Base-by-base conservation (phyloP, 2,329 filamentous ascomycete species). In the Chaetomiaceae sp. region DNA sequence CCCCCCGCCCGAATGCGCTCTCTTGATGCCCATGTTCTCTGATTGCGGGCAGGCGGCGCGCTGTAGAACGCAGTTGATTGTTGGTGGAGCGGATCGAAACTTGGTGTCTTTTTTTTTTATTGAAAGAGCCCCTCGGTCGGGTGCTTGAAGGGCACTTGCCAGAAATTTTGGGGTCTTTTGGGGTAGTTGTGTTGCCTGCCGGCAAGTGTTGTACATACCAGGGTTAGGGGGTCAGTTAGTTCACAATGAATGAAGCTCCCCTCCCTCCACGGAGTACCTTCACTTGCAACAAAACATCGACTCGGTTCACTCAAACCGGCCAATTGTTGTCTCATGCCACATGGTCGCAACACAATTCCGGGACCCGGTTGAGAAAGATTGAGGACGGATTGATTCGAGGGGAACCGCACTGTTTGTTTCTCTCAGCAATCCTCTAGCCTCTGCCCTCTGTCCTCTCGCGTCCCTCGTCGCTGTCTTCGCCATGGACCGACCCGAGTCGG, bases 401-500 rank as follows among this genome's bases (percentile, higher is more conserved):
- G 21, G 33, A 30, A 29, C n/a, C 18, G 38, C 21, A 14, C 38
- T n/a, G n/a, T 34, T 36, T 16, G 21, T 18, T 42, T 25, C 30
- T 41, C 29, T 44, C 10, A 5, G 11, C 41, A 52, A 34, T 48
- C 40, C 51, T 45, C 46, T 41, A 48, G 38, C 51, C 37, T 53
- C 50, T 16, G 16, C 18, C 16, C 5, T 16, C 32, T n/a, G n/a
- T 18, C 25, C 5, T 10, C 29, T 25, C 2, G 6, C 16, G 11
- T 2, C 8, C 37, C 20, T 25, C 43, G 11, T 29, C 23, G 3
- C 10, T 9, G 10, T 38, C 21, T 43, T 40, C 30, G 30, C 33
- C 40, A 68, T 82, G 78, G 80, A 83, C 60, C 76, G 80, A 42
- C 78, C 79, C 2, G 80, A 83, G 60, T 78, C 79, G 10, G 83